Percentiles rank a stretch among this genome's conserved stretches.
Evolutionary conservation across 2,329 filamentous ascomycete species (phyloP).

Genomic region (Diaporthe sp.): DNA sequence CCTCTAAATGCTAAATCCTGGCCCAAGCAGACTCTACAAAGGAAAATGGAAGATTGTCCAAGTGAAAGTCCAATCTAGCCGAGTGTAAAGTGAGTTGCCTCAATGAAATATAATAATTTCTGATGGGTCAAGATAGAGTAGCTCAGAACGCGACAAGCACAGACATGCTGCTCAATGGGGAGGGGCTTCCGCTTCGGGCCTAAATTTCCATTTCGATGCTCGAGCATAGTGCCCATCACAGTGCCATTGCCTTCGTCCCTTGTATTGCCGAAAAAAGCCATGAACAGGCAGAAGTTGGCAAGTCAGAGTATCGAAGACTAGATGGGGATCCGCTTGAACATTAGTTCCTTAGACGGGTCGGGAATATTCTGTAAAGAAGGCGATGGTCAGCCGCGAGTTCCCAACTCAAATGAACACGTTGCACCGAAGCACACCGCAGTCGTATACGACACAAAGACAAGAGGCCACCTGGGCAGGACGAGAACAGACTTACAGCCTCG

Average conservation of each 20-base stretch:
- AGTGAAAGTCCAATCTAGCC: background rate
- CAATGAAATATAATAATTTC: background rate
- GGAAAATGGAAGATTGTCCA: background rate
- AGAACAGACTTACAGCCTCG: background rate
- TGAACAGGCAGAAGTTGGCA: background rate
- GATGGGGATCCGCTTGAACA: conserved; percentile 45
- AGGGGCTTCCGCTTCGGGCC: background rate
- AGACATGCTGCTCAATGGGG: background rate
- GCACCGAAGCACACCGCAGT: background rate
- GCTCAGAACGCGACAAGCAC: background rate
- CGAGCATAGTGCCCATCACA: background rate
- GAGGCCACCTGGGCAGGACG: background rate
- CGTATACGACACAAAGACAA: background rate
- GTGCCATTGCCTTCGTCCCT: background rate
- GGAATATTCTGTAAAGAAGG: conserved; percentile 42
- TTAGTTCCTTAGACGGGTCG: conserved; percentile 45
- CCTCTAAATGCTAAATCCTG: background rate
- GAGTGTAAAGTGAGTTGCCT: background rate
- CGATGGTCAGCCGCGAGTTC: background rate
- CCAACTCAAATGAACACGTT: background rate
- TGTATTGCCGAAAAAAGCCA: background rate
- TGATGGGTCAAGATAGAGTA: background rate
- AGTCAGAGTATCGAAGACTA: background rate
- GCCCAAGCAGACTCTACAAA: background rate
- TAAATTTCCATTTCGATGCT: background rate